A percentile compares a stretch with the other conserved stretches of the same genome.
Conservation (phyloP, 2,329 filamentous ascomycete species). For the Colletotrichum kahawae region DNA sequence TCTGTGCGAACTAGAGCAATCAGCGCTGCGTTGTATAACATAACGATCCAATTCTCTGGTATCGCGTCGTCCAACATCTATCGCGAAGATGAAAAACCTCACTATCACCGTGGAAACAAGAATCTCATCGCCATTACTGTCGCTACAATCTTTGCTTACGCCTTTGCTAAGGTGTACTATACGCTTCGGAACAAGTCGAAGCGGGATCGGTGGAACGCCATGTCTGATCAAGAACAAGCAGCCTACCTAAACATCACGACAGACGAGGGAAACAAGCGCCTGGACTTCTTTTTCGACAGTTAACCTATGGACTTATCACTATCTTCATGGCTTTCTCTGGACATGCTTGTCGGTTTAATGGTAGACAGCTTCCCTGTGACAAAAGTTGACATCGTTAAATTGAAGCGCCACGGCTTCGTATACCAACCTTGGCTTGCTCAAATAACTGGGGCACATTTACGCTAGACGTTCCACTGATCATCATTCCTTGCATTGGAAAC, state of each 20-base stretch:
- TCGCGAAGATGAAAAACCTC: slow-evolving; percentile 36
- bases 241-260: slow-evolving; percentile 40
- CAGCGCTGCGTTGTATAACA: slow-evolving; percentile 61
- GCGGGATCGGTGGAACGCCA: slow-evolving; percentile 49
- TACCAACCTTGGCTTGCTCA: too few relatives aligned
- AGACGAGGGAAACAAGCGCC: slow-evolving; percentile 49
- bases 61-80: slow-evolving; percentile 47
- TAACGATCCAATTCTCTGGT: slow-evolving; percentile 36
- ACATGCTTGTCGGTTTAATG: too few relatives aligned
- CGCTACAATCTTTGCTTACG: slow-evolving; percentile 31
- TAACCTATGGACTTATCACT: too few relatives aligned
- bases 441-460: too few relatives aligned
- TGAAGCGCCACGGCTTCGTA: too few relatives aligned
- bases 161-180: slow-evolving; percentile 58
- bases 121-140: slow-evolving; percentile 51
- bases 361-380: too few relatives aligned
- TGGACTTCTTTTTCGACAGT: slow-evolving; percentile 46
- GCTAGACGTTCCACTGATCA: too few relatives aligned
- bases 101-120: slow-evolving; percentile 50
- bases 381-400: too few relatives aligned
- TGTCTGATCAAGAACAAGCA: slow-evolving; percentile 42
- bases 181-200: slow-evolving; percentile 49
- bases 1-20: slow-evolving; percentile 63
- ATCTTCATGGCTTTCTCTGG: too few relatives aligned
- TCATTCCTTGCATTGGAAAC: too few relatives aligned